Base-by-base conservation (phyloP, 2,329 filamentous ascomycete species). In the Kalaharituber pfeilii region DNA sequence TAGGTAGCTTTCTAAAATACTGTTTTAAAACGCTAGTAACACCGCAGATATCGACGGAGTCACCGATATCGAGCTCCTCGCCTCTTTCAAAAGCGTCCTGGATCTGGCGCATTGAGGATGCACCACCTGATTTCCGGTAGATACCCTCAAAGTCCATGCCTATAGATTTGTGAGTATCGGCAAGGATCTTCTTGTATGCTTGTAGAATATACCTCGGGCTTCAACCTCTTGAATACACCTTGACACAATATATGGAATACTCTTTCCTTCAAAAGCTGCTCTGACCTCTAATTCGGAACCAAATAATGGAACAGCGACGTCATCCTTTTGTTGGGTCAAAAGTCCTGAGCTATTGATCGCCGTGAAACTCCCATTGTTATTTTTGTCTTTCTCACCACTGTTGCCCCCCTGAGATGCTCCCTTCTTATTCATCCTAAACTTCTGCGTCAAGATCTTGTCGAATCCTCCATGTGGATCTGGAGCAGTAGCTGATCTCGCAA, bases 141-240 rank as follows among this genome's bases (percentile, higher is more conserved):
- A 98, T 94, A 59, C 91, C 91, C 70, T 96, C 91, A 62, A 93
- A 79, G 64, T 96, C 88, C 86, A 98, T 94, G 8, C 42, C 42
- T 47, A 22, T 47, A 47, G 47, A 47, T 36, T 36, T 9, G n/a
- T 36, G 9, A 36, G 30, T n/a, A 36, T 36, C 30, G 50, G 29
- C 22, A 52, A 60, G 18, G 30, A 53, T 15, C 4, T 30, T 25
- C 49, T 28, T 50, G 36, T 20, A 33, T 25, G 27, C 20, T 29
- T 25, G 26, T 9, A 13, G 15, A 22, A 9, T 66, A 13, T 47
- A 69, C 89, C 91, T 66, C 91, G 81, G 22, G 91, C 72, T 68
- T 98, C 91, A 36, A 98, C 91, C 69, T 98, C 89, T 66, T 94
- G 86, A 62, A 98, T 94, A 69, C 91, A 98, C 49, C 87, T 83